Evolutionary conservation across 768 basidiomycete genomes (phyloP), one percentile per base, ranked within the genome.

Genomic region (Melanogaster broomeanus): DNA sequence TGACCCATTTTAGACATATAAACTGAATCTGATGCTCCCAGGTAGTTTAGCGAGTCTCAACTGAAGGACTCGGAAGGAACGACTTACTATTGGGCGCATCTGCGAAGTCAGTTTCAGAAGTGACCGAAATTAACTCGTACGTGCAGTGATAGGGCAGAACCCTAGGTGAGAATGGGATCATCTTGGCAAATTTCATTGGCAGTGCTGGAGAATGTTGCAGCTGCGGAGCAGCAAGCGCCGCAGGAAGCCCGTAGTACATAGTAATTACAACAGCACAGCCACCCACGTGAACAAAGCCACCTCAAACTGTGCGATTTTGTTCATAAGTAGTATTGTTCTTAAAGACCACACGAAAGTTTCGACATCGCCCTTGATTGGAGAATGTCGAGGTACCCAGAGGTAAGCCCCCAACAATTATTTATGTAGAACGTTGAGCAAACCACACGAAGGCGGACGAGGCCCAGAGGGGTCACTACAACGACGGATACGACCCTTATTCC

Each of bases 391-490:
- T 75, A 75, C 43, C 69, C 64, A 42, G 74, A 77, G 57, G 76
- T 72, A 52, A 57, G 71, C 65, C 16, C 37, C 51, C 13, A 10
- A 24, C 6, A 16, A n/a, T 11, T 6, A n/a, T 43, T 45, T 3
- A 21, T n/a, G 4, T 31, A 19, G 15, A 41, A 38, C 16, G 16
- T 18, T 49, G 48, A 57, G 54, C 33, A 15, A 34, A 28, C 53
- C 22, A 45, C 19, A n/a, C 31, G 33, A 48, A 87, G 83, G 77
- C 82, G 4, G 84, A 88, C 65, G 84, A 88, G 66, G 81, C 75
- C 13, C 85, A 85, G 56, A 76, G 71, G 16, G 68, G 79, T 25
- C 79, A 78, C 49, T 86, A 88, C 67, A 85, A 87, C 61, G 86
- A 89, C 52, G 84, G 85, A 0, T 84, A 84, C 65, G 73, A 71